A percentile compares a stretch with the other conserved stretches of the same genome.
phyloP scores from a whole-genome alignment of 495 filamentous ascomycete genomes.

The Glarea lozoyensis region DNA sequence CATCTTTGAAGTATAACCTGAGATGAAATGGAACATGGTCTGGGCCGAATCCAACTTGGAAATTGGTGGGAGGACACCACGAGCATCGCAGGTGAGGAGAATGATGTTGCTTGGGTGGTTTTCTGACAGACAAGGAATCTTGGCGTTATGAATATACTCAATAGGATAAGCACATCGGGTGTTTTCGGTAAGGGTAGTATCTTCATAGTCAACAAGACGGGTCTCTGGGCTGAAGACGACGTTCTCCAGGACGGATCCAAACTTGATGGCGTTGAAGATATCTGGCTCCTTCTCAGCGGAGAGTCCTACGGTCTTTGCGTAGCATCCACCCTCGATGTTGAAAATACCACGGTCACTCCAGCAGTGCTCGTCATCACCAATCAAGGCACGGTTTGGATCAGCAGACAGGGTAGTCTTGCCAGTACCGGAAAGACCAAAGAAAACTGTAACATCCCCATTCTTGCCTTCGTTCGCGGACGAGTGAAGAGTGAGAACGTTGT shows the following conservation, averaged over 20 bases:
- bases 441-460: constrained; percentile 88
- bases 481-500: constrained; percentile 96
- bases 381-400: constrained; percentile 90
- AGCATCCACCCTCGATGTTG: constrained; percentile 99
- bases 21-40: constrained; percentile 99
- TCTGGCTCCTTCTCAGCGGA: constrained; percentile 98
- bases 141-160: constrained; percentile 97
- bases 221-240: constrained; percentile 91
- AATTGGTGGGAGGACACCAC: constrained; percentile 95
- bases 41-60: constrained; percentile 93
- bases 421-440: constrained; percentile 97
- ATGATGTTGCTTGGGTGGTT: constrained; percentile 96
- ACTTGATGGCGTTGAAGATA: constrained; percentile 93
- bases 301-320: constrained; percentile 97
- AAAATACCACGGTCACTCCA: constrained; percentile 96
- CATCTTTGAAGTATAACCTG: constrained; percentile 99
- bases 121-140: constrained; percentile 84
- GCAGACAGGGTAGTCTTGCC: constrained; percentile 98
- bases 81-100: constrained; percentile 93
- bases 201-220: constrained; percentile 89
- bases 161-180: constrained; percentile 97
- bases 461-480: constrained; percentile 88
- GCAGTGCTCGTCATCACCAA: constrained; percentile 99
- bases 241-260: constrained; percentile 96
- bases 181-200: constrained; percentile 92